Evolutionary conservation across 2,329 filamentous ascomycete species (phyloP).

Genomic region (Exophiala sp.): DNA sequence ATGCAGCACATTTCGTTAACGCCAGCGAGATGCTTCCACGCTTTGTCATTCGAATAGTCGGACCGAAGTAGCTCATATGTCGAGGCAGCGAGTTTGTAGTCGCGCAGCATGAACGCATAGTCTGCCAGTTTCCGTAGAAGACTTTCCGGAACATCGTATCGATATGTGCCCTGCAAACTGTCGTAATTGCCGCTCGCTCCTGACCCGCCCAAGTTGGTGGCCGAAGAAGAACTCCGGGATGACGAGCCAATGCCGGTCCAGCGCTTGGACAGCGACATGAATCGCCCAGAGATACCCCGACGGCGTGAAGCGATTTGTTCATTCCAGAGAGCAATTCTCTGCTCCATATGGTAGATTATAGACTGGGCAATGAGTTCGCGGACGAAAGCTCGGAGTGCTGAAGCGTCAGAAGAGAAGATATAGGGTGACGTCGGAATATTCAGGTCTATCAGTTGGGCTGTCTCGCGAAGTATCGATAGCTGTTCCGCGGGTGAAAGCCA

Average conservation of each 20-base stretch:
- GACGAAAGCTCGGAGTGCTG: slow-evolving; percentile 81
- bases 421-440: slow-evolving; percentile 70
- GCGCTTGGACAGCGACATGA: slow-evolving; percentile 88
- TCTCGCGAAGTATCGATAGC: slow-evolving; percentile 66
- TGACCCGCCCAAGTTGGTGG: slow-evolving; percentile 48
- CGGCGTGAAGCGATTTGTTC: slow-evolving; percentile 91
- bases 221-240: slow-evolving; percentile 57
- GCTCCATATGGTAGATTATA: slow-evolving; percentile 93
- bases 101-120: slow-evolving; percentile 93
- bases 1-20: slow-evolving; percentile 93
- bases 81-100: slow-evolving; percentile 88
- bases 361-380: slow-evolving; percentile 95
- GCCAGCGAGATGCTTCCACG: slow-evolving; percentile 91
- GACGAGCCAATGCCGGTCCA: slow-evolving; percentile 77
- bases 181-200: slow-evolving; percentile 66
- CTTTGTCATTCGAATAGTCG: slow-evolving; percentile 93
- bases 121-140: slow-evolving; percentile 91
- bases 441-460: slow-evolving; percentile 51
- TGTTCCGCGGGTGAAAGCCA: slow-evolving; percentile 90
- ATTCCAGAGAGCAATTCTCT: slow-evolving; percentile 87
- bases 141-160: slow-evolving; percentile 78
- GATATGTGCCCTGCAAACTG: slow-evolving; percentile 71
- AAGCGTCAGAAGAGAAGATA: slow-evolving; percentile 88
- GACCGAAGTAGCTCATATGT: slow-evolving; percentile 86
- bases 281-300: slow-evolving; percentile 83